Base-by-base conservation (phyloP, 441 rosid genomes). In the Melastoma candidum region DNA sequence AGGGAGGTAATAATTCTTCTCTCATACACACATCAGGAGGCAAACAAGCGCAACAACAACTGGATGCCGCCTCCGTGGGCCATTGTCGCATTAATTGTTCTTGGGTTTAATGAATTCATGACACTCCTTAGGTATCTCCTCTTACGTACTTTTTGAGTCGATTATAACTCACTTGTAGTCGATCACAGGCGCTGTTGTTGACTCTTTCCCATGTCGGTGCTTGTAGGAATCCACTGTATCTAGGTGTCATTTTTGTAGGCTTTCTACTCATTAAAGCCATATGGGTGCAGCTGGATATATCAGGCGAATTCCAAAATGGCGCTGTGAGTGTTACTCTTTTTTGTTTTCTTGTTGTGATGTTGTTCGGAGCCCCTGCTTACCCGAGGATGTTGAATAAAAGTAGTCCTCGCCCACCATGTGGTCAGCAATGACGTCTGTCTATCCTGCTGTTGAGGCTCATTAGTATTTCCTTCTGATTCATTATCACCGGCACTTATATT, bases 41-140 rank as follows among this genome's bases (percentile, higher is more conserved):
- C 99, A 48, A 81, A 79, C 70, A 79, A 71, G 58, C 90, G 97
- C 61, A 79, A 64, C 63, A 90, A 90, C 89, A 94, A 85, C 87
- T 94, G 99, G 97, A 59, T 94, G 50, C 99, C 99, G 58, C 99
- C 99, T 65, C 97, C 99, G 74, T 94, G 99, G 99, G 99, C 99
- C 57, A 90, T 94, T 66, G 75, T 66, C 53, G 97, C 97, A 8
- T 49, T 94, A 76, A 44, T 82, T 43, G 65, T 94, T 57, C 82
- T 94, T 46, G 99, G 99, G 48, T 94, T 94, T 66, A 94, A 94
- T 55, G 99, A 94, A 74, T 87, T 94, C 60, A 94, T 90, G 95
- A 87, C 95, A 50, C 89, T 94, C 58, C 69, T 87, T 58, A 83
- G 97, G 99, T 90, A 67, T 51, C 49, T 56, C 50, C n/a, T 47